Percentiles rank a stretch among this genome's conserved stretches.
Conservation (phyloP, 2,329 filamentous ascomycete genomes). For the Alternaria panax region DNA sequence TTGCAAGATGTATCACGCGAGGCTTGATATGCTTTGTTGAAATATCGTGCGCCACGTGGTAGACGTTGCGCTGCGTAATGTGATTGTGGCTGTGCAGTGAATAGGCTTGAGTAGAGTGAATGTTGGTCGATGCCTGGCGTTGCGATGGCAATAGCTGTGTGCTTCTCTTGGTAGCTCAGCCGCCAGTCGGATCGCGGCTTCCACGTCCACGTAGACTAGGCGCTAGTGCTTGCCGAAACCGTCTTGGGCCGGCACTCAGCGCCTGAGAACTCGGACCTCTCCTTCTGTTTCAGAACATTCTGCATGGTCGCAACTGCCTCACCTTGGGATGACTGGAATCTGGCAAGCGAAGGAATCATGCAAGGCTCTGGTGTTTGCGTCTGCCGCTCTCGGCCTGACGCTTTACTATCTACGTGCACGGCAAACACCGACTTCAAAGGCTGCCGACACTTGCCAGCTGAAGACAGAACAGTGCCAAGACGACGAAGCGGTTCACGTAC, state of each 20-base stretch:
- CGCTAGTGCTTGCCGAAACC: slow-evolving; percentile 37
- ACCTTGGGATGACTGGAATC: slow-evolving; percentile 15
- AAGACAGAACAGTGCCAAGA: slow-evolving; percentile 36
- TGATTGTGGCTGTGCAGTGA: slow-evolving; percentile 40
- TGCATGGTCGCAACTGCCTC: slow-evolving; percentile 29
- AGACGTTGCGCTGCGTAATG: slow-evolving; percentile 43
- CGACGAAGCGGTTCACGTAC: slow-evolving; percentile 32
- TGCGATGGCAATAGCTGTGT: slow-evolving; percentile 20
- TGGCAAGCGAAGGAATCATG: slow-evolving; percentile 29
- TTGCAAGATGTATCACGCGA: slow-evolving; percentile 28
- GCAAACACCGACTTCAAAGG: slow-evolving; percentile 16
- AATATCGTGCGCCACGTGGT: slow-evolving; percentile 15
- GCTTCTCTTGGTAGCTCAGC: slow-evolving; percentile 19
- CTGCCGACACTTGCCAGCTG: slow-evolving; percentile 16
- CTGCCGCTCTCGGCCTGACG: slow-evolving; percentile 31
- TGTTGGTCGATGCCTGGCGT: slow-evolving; percentile 33
- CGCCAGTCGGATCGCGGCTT: slow-evolving; percentile 34
- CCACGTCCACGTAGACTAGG: slow-evolving; percentile 45
- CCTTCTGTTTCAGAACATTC: slow-evolving; percentile 29
- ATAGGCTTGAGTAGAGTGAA: slow-evolving; percentile 5
- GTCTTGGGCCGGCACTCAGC: slow-evolving; percentile 26
- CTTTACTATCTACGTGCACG: slow-evolving; percentile 26
- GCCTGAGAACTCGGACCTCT: slow-evolving; percentile 27
- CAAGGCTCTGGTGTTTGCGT: slow-evolving; percentile 27
- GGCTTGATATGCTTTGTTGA: slow-evolving; percentile 15